A percentile compares a stretch with the other conserved stretches of the same genome.
Evolutionary conservation across 192 early-diverging fungal species (phyloP).

Genomic region (Irineochytrium annulatum): DNA sequence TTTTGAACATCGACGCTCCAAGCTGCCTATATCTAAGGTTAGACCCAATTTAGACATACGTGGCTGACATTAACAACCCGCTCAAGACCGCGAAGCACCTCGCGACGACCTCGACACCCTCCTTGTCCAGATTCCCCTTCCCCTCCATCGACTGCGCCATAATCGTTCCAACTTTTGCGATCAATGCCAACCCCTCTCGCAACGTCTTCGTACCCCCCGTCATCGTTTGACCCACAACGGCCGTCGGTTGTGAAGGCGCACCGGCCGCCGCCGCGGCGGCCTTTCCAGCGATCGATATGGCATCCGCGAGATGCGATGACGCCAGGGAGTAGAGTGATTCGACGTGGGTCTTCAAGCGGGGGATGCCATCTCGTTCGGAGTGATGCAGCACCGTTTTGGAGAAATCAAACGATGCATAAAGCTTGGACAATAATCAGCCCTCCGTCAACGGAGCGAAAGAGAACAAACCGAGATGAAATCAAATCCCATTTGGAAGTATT

Average conservation of each 20-base stretch:
- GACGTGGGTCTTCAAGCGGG: conserved; percentile 27
- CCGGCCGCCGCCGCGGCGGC: not conserved
- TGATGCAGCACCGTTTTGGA: conserved; percentile 27
- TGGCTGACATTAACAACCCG: conserved; percentile 15
- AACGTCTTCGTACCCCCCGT: conserved; percentile 23
- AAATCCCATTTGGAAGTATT: conserved; percentile 32
- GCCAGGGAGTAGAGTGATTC: conserved; percentile 16
- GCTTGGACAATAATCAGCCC: conserved; percentile 12
- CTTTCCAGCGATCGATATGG: conserved; percentile 6
- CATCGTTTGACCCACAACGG: conserved; percentile 7
- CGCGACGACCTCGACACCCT: conserved; percentile 24
- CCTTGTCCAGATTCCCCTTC: conserved; percentile 29
- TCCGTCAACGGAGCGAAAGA: not conserved
- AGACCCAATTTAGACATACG: not conserved
- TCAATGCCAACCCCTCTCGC: conserved; percentile 23
- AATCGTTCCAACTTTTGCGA: conserved; percentile 30
- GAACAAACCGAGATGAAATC: conserved; percentile 37
- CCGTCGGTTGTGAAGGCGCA: conserved; percentile 2
- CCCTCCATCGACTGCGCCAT: conserved; percentile 30
- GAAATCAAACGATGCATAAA: conserved; percentile 28
- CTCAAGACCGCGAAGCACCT: conserved; percentile 13
- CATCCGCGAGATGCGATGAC: conserved; percentile 18
- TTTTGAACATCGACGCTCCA: conserved; percentile 29
- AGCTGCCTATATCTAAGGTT: conserved; percentile 3
- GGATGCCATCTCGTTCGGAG: conserved; percentile 18